Conservation (phyloP, 768 basidiomycete genomes). For the Hericium coralloides region DNA sequence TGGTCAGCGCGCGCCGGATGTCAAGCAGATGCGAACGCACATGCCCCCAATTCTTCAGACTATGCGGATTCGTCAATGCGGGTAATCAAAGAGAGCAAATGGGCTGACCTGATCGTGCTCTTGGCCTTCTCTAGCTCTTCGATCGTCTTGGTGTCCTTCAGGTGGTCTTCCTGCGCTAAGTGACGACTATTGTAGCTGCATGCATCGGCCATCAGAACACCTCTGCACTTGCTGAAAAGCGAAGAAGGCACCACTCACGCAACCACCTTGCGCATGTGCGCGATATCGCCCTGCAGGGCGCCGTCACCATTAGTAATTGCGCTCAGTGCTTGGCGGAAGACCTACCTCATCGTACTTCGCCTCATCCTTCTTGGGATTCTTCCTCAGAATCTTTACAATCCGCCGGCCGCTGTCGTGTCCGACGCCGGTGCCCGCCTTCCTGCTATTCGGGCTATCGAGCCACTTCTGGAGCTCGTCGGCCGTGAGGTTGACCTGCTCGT, state of each 20-base stretch:
- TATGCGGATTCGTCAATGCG: neutral
- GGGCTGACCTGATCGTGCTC: slow-evolving; percentile 24
- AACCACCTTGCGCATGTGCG: slow-evolving; percentile 26
- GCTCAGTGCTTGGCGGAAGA: neutral
- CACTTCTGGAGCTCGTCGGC: slow-evolving; percentile 24
- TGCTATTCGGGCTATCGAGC: slow-evolving; percentile 23
- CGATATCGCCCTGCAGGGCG: slow-evolving; percentile 19
- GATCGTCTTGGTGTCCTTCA: slow-evolving; percentile 23
- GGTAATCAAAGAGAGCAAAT: neutral
- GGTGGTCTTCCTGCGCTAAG: slow-evolving; percentile 23
- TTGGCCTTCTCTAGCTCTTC: slow-evolving; percentile 23
- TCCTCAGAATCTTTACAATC: slow-evolving; percentile 25
- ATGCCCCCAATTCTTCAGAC: slow-evolving; percentile 26
- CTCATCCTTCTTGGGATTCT: slow-evolving; percentile 23
- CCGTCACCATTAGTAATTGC: neutral
- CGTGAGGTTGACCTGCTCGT: slow-evolving; percentile 24
- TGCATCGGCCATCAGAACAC: neutral
- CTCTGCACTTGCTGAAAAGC: neutral
- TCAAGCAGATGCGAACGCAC: slow-evolving; percentile 12
- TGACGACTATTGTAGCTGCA: slow-evolving; percentile 23
- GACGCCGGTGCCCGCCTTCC: slow-evolving; percentile 23
- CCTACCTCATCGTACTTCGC: slow-evolving; percentile 23
- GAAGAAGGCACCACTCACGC: slow-evolving; percentile 11
- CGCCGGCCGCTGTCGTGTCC: slow-evolving; percentile 25
- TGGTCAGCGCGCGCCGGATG: neutral